Percentiles rank a stretch among this genome's conserved stretches.
phyloP scores from a whole-genome alignment of 371 early-diverging fungal species.

The Catenaria anguillulae region DNA sequence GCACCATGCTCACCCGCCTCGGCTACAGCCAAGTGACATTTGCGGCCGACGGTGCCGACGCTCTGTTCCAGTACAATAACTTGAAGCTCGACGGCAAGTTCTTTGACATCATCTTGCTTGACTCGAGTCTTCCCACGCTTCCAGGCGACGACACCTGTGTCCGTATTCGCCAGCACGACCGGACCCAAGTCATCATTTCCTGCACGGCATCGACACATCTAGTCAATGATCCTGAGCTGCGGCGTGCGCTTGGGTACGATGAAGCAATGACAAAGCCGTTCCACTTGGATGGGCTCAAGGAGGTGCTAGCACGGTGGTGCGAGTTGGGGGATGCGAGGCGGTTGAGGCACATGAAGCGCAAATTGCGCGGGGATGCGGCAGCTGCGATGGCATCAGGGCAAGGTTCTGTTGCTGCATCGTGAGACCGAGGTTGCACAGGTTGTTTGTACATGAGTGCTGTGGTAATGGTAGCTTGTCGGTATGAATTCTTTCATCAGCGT shows the following conservation, averaged over 20 bases:
- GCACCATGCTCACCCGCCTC: neutral
- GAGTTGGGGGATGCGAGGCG: neutral
- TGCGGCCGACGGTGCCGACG: constrained; percentile 3
- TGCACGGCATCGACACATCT: neutral
- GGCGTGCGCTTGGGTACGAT: constrained; percentile 1
- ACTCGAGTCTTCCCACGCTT: neutral
- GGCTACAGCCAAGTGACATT: neutral
- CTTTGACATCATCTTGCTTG: neutral
- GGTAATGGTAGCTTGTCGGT: too few relatives aligned
- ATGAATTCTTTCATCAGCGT: too few relatives aligned
- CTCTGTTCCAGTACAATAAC: neutral
- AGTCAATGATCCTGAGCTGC: neutral
- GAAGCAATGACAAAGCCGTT: constrained; percentile 1
- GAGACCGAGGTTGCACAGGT: too few relatives aligned
- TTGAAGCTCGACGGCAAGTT: neutral
- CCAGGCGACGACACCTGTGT: neutral
- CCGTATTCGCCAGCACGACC: neutral
- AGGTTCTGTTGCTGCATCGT: too few relatives aligned
- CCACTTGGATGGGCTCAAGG: neutral
- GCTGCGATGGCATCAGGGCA: too few relatives aligned
- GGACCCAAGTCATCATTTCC: neutral
- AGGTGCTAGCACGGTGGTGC: neutral
- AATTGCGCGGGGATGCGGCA: too few relatives aligned
- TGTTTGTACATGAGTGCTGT: too few relatives aligned
- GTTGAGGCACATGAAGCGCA: neutral